Base-by-base conservation (phyloP, 1,139 yeast genomes). In the Blastobotrys malaysiensis region DNA sequence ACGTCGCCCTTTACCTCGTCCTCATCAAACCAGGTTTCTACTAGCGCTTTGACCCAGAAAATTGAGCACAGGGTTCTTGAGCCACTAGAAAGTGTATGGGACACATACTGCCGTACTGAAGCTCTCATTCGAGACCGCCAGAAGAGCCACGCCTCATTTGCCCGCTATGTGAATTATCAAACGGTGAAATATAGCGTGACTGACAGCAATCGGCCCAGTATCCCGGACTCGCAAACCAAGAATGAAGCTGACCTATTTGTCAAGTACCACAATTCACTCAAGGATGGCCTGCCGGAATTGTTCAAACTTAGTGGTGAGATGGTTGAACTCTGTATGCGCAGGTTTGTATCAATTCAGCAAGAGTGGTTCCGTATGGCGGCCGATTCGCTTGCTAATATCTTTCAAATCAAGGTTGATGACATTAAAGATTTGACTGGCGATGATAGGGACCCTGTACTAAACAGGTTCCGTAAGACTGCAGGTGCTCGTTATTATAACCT, bases 231-330 rank as follows among this genome's bases (percentile, higher is more conserved):
- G 11, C 43, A 45, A 9, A 45, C 52, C 45, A 39, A 48, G 26
- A 51, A 50, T 14, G 48, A 51, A 19, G 68, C 69, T 1, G 65
- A 64, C 50, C 52, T 56, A 16, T 62, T 65, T 53, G 57, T 65
- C 45, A 58, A 59, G 50, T 56, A 59, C 44, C 69, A 67, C 56
- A 57, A 60, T 39, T 54, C 59, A 47, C 52, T 68, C 43, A 66
- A 66, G 45, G 59, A 56, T 43, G 71, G 67, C 48, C 55, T 68
- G 26, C 68, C 70, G 1, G 63, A 60, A 19, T 58, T 65, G 50
- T 60, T 66, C 44, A 52, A 49, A 11, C 52, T 60, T 31, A 64
- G 65, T 1, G 65, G 65, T 50, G 55, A 58, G 21, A 56, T 64
- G 56, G 62, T 64, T 13, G 63, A 59, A 7, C 52, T 56, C 11